Evolutionary conservation across 441 rosid genomes (phyloP), one percentile per base, ranked within the genome.

Genomic region (Gossypium schwendimanii): DNA sequence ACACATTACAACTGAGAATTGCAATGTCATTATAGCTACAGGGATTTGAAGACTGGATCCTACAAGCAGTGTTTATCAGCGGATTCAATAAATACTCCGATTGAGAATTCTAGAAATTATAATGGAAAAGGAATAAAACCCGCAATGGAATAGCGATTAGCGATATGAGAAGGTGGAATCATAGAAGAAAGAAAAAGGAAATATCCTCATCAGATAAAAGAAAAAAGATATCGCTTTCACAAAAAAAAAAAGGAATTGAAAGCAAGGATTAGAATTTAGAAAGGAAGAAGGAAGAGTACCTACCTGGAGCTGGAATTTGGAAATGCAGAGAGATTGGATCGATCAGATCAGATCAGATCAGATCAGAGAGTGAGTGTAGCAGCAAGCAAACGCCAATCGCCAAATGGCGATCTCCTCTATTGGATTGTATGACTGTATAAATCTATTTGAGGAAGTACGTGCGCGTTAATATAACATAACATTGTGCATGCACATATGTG

Each of bases 11-110:
- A 14, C 5, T 2, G 14, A 11, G n/a, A 15, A 31, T 17, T 9
- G 26, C 11, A 28, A 18, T 28, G 28, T 12, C 47, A 49, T 24
- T 24, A 36, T 24, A 39, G 12, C 45, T 39, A 39, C 45, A 39
- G 45, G 44, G 45, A 9, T 39, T 39, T 39, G 45, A 39, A 39
- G 44, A 39, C 15, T 23, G 39, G 39, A 49, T 66, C 70, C 70
- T 24, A 47, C 70, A 17, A n/a, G 14, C 59, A 67, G 12, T 45
- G 70, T 47, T 66, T 47, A 67, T 67, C 59, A 67, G 44, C 41
- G 52, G 44, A 67, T 49, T 68, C 2, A 28, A 68, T 26, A 11
- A 28, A 28, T 9, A 26, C 14, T 7, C 64, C 2, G 14, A 26
- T 67, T 3, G 10, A 49, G 36, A 45, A 8, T 55, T 55, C 12